Base-by-base conservation (phyloP, 2,329 filamentous ascomycete species). In the Microascus cirrosus region DNA sequence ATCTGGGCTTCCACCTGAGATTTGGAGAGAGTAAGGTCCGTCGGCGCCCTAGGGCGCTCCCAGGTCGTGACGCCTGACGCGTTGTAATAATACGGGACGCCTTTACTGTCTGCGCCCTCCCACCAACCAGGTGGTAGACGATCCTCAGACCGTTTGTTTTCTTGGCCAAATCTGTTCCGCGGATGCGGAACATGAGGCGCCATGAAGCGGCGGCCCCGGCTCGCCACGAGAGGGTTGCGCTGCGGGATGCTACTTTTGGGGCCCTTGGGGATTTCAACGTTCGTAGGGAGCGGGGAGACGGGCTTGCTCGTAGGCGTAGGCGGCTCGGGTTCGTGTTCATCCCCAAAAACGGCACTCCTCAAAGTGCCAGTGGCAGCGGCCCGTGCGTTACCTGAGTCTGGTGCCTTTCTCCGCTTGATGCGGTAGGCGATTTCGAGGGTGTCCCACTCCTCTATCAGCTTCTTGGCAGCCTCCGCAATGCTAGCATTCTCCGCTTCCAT, bases 401-500 rank as follows among this genome's bases (percentile, higher is more conserved):
- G 4, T 32, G 88, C 74, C 74, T 95, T 95, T 74, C 94, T 89
- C 59, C 93, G 84, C 42, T 90, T 90, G 67, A 99, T 99, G 60
- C 94, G 86, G 71, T 97, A 99, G 7, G 85, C 94, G 39, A 95
- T 80, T 69, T 96, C 88, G 54, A 99, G 77, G 65, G 90, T 92
- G 68, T 87, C 87, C 94, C 94, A 99, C 63, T 86, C 86, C 10
- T 90, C 83, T 32, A 96, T 74, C 39, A 99, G 77, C 53, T 81
- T 79, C 58, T 80, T 80, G 5, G 93, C 84, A 65, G 86, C 86
- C 22, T 81, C 78, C 28, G 85, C 80, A 22, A 99, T 89, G 60
- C 87, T 80, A 61, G 90, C 84, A 66, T 96, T 86, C 10, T 85
- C 83, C 20, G 83, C 87, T 13, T 73, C 73, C 1, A 78, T 81